phyloP scores from a whole-genome alignment of 2,329 filamentous ascomycete species.

The Anisogramma anomala region DNA sequence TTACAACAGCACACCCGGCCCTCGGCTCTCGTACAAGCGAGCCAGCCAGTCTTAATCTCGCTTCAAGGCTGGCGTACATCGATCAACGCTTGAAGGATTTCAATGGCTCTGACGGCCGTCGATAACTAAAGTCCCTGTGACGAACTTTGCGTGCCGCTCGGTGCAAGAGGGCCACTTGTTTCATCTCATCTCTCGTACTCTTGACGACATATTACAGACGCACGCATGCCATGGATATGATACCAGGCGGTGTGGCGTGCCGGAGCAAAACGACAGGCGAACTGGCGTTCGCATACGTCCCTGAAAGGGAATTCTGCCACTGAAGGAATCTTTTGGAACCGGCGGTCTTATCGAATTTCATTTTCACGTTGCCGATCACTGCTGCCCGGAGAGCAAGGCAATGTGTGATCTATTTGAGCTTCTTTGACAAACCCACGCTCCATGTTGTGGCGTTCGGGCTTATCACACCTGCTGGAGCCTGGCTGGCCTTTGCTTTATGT shows the following conservation, averaged over 20 bases:
- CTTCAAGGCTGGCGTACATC: conserved; percentile 44
- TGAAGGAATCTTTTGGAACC: too few species aligned
- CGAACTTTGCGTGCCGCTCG: not conserved
- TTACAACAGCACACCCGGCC: conserved; percentile 45
- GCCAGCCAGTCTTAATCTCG: conserved; percentile 32
- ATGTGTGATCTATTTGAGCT: too few species aligned
- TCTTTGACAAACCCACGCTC: too few species aligned
- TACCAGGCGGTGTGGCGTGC: not conserved
- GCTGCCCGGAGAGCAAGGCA: too few species aligned
- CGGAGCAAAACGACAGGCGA: conserved; percentile 7
- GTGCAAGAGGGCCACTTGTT: conserved; percentile 5
- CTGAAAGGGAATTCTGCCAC: too few species aligned
- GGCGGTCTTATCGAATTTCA: too few species aligned
- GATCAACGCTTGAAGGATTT: conserved; percentile 47
- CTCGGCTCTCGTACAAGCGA: conserved; percentile 23
- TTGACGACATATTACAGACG: conserved; percentile 9
- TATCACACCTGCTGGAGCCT: too few species aligned
- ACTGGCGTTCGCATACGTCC: too few species aligned
- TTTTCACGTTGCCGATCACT: too few species aligned
- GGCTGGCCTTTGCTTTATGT: too few species aligned
- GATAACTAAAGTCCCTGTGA: conserved; percentile 31
- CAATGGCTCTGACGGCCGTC: conserved; percentile 31
- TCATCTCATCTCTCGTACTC: conserved; percentile 16
- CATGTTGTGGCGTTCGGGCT: too few species aligned
- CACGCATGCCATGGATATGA: conserved; percentile 2